Evolutionary conservation across 176 grass and related monocot species (phyloP).

Genomic region (bread wheat (Triticum aestivum)): IWGSC_CS_RefSeq_v2.1 NC_057800.1:543780861-543781360

Average conservation of each 20-base stretch:
- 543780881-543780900: too few species aligned
- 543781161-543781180: conserved; percentile 96
- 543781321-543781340: too few species aligned
- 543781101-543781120: conserved; percentile 95
- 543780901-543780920: too few species aligned
- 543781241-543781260: conserved; percentile 95
- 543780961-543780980: conserved; percentile 88
- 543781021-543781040: conserved; percentile 78
- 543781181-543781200: conserved; percentile 89
- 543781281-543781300: too few species aligned
- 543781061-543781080: conserved; percentile 97
- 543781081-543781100: conserved; percentile 97
- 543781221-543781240: conserved; percentile 79
- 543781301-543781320: too few species aligned
- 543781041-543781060: conserved; percentile 96
- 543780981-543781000: conserved; percentile 81
- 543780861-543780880: too few species aligned
- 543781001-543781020: conserved; percentile 88
- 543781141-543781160: conserved; percentile 87
- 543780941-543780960: conserved; percentile 80
- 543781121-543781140: conserved; percentile 83
- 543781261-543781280: conserved; percentile 56
- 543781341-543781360: too few species aligned
- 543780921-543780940: not conserved
- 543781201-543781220: conserved; percentile 94